Conservation (phyloP, 2,329 filamentous ascomycete genomes). For the Xylaria sp. region DNA sequence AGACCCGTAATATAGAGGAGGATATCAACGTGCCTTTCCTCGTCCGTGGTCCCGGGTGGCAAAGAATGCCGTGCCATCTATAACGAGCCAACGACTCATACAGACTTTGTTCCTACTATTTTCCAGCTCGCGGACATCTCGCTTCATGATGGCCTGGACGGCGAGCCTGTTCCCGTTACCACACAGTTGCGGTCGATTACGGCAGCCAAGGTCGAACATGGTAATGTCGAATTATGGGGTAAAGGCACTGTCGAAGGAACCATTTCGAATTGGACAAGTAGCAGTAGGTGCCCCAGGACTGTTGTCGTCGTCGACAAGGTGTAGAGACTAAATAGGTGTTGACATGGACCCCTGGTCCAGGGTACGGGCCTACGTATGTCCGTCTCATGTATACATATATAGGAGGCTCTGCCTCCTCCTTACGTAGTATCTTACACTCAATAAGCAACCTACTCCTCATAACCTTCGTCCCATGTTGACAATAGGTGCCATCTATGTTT, state of each 20-base stretch:
- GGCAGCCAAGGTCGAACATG: constrained; percentile 12
- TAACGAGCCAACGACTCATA: constrained; percentile 53
- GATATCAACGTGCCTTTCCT: constrained; percentile 60
- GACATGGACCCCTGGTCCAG: too few species aligned
- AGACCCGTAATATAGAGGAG: too few species aligned
- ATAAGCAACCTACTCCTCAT: too few species aligned
- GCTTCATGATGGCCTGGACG: constrained; percentile 51
- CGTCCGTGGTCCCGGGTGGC: constrained; percentile 59
- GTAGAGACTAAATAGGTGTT: neutral
- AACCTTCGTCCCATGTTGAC: too few species aligned
- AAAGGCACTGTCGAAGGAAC: neutral
- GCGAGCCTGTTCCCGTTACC: constrained; percentile 47
- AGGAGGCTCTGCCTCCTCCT: too few species aligned
- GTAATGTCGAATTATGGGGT: constrained; percentile 7
- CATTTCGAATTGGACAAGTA: neutral
- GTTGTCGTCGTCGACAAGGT: neutral
- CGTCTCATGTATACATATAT: too few species aligned
- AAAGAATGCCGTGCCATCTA: constrained; percentile 40
- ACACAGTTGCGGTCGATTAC: constrained; percentile 12
- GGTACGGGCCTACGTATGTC: too few species aligned
- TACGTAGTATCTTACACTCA: too few species aligned
- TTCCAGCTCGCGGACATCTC: constrained; percentile 39
- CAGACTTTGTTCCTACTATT: constrained; percentile 56
- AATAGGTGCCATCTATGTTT: neutral
- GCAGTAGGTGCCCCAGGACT: neutral